A percentile compares a stretch with the other conserved stretches of the same genome.
phyloP scores from a whole-genome alignment of 345 rosid species.

The Pistacia integerrima region DNA sequence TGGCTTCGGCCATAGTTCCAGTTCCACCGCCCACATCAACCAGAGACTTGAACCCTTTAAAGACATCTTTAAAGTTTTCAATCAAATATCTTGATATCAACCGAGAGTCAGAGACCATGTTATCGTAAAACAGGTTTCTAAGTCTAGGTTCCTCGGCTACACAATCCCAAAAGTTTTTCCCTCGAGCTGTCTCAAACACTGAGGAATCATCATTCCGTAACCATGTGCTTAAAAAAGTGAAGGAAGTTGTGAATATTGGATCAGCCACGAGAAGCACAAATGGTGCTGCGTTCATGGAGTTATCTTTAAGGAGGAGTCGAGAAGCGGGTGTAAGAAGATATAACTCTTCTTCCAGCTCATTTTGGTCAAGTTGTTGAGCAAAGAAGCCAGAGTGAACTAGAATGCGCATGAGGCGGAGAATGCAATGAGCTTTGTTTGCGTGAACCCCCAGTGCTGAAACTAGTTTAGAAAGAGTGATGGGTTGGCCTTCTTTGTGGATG shows the following conservation, averaged over 20 bases:
- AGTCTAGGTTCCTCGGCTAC: neutral
- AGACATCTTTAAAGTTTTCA: conserved; percentile 1
- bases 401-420: conserved; percentile 17
- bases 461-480: conserved; percentile 4
- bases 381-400: conserved; percentile 15
- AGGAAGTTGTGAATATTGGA: neutral
- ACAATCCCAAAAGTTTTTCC: conserved; percentile 8
- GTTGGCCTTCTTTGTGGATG: conserved; percentile 11
- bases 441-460: neutral
- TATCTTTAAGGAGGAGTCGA: conserved; percentile 4
- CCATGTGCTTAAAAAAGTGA: conserved; percentile 9
- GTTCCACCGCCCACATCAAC: conserved; percentile 16
- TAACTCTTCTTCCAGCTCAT: conserved; percentile 2
- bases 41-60: conserved; percentile 5
- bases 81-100: neutral
- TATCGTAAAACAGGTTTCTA: neutral
- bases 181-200: conserved; percentile 2
- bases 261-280: neutral
- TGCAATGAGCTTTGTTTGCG: neutral
- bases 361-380: neutral
- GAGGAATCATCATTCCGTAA: conserved; percentile 9
- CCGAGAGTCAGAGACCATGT: too few relatives aligned
- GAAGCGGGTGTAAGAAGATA: conserved; percentile 6
- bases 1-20: conserved; percentile 22
- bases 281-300: neutral